Evolutionary conservation across 164 flowering plant genomes (phyloP).

Genomic region (Akebia trifoliata): DNA sequence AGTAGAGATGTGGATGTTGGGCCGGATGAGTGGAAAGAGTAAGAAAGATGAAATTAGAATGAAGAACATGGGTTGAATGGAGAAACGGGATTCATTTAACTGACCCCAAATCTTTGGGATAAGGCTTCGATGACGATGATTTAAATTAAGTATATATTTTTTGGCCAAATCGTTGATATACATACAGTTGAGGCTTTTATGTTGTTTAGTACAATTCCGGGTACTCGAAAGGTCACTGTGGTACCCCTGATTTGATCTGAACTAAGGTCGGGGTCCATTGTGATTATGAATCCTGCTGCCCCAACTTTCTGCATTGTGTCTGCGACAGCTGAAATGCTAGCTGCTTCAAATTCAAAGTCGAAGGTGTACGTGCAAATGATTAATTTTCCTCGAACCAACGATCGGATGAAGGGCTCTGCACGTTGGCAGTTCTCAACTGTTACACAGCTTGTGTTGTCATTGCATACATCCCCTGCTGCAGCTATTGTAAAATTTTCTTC

Average conservation of each 20-base stretch:
- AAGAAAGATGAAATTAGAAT: too few relatives aligned
- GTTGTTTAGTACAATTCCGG: constrained; percentile 45
- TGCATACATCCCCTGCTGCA: constrained; percentile 49
- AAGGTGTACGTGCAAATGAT: constrained; percentile 47
- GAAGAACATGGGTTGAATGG: too few relatives aligned
- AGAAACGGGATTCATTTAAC: too few relatives aligned
- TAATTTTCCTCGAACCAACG: constrained; percentile 35
- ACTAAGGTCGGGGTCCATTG: constrained; percentile 44
- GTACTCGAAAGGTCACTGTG: constrained; percentile 37
- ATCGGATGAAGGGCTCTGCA: constrained; percentile 35
- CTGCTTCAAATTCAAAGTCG: constrained; percentile 40
- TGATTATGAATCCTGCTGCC: constrained; percentile 58
- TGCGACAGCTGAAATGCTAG: constrained; percentile 43
- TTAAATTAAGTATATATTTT: too few relatives aligned
- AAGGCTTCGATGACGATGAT: too few relatives aligned
- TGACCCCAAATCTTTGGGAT: too few relatives aligned
- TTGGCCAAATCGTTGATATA: neutral
- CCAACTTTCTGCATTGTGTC: constrained; percentile 41
- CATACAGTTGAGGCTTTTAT: constrained; percentile 39
- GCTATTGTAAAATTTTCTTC: constrained; percentile 29
- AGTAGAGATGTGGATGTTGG: too few relatives aligned
- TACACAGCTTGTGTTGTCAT: constrained; percentile 21
- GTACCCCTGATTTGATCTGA: constrained; percentile 39
- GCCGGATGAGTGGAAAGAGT: too few relatives aligned
- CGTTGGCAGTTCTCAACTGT: constrained; percentile 41